Evolutionary conservation across 768 basidiomycete genomes (phyloP).

Genomic region (Gelatoporia subvermispora): DNA sequence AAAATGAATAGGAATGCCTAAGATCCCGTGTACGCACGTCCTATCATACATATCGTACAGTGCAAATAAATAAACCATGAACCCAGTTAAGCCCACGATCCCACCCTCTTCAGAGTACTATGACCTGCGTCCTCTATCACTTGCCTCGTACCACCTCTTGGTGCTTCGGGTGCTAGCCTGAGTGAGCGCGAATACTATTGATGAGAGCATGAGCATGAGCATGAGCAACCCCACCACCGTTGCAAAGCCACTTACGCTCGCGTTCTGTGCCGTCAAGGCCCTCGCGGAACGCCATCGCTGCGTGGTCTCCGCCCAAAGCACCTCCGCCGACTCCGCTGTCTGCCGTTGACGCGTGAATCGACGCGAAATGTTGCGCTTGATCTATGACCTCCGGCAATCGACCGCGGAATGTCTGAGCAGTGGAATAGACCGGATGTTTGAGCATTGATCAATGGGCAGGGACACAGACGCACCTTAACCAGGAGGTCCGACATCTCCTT

Average conservation of each 20-base stretch:
- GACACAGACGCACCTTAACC: constrained; percentile 44
- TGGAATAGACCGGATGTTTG: too few relatives aligned
- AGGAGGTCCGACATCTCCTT: constrained; percentile 69
- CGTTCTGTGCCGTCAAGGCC: constrained; percentile 91
- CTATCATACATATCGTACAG: constrained; percentile 3
- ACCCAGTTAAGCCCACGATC: not conserved
- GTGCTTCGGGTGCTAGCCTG: constrained; percentile 76
- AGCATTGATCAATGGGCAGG: not conserved
- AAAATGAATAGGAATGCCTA: constrained; percentile 4
- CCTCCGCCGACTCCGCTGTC: constrained; percentile 55
- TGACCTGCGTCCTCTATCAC: constrained; percentile 48
- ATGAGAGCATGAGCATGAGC: not conserved
- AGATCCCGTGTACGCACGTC: not conserved
- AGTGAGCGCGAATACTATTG: constrained; percentile 75
- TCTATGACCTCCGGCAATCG: constrained; percentile 78
- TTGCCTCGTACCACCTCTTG: constrained; percentile 83
- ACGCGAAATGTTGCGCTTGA: constrained; percentile 85
- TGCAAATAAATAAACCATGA: not conserved
- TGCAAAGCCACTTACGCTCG: constrained; percentile 58
- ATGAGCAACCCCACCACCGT: constrained; percentile 4
- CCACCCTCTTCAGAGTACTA: not conserved
- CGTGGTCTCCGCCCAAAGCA: constrained; percentile 47
- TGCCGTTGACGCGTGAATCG: constrained; percentile 14
- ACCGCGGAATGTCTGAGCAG: constrained; percentile 61
- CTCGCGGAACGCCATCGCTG: constrained; percentile 76